Percentiles rank a stretch among this genome's conserved stretches.
Evolutionary conservation across 768 basidiomycete genomes (phyloP).

Genomic region (Pisolithus albus): DNA sequence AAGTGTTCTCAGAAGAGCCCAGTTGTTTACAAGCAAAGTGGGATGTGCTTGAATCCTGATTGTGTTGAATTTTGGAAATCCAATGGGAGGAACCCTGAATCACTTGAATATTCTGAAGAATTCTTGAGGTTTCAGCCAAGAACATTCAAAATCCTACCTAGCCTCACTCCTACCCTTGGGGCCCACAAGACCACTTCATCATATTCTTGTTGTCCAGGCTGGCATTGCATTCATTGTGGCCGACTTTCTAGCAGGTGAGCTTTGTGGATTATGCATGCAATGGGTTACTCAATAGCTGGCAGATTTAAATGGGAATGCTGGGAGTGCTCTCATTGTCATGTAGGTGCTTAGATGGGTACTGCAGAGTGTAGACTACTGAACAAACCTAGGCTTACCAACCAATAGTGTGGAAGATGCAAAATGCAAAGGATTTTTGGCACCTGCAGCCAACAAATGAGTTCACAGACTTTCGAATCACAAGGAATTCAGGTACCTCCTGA

Average conservation of each 20-base stretch:
- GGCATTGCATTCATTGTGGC: constrained; percentile 64
- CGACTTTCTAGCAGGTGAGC: constrained; percentile 66
- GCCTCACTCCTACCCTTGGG: constrained; percentile 34
- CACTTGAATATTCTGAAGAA: constrained; percentile 40
- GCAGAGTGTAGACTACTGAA: not conserved
- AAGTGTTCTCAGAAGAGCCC: constrained; percentile 42
- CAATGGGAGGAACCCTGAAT: constrained; percentile 21
- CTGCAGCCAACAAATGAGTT: constrained; percentile 21
- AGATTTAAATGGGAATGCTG: constrained; percentile 73
- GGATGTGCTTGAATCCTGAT: constrained; percentile 58
- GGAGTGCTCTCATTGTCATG: constrained; percentile 60
- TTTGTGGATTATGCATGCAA: not conserved
- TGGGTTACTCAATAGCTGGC: constrained; percentile 1
- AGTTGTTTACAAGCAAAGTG: constrained; percentile 46
- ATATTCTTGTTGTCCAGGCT: constrained; percentile 60
- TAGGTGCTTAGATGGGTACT: constrained; percentile 20
- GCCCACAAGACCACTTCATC: constrained; percentile 30
- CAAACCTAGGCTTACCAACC: constrained; percentile 10
- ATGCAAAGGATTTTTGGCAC: constrained; percentile 34
- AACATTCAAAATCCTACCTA: constrained; percentile 26
- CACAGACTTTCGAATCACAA: constrained; percentile 23
- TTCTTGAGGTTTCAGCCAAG: constrained; percentile 39
- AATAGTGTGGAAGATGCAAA: constrained; percentile 17
- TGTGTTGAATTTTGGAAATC: constrained; percentile 54
- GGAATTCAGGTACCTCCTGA: constrained; percentile 20